These are phyloP conservation scores for Linum usitatissimum DNA, from an alignment of 345 rosid genomes.

Conservation along the genomic window DNA sequence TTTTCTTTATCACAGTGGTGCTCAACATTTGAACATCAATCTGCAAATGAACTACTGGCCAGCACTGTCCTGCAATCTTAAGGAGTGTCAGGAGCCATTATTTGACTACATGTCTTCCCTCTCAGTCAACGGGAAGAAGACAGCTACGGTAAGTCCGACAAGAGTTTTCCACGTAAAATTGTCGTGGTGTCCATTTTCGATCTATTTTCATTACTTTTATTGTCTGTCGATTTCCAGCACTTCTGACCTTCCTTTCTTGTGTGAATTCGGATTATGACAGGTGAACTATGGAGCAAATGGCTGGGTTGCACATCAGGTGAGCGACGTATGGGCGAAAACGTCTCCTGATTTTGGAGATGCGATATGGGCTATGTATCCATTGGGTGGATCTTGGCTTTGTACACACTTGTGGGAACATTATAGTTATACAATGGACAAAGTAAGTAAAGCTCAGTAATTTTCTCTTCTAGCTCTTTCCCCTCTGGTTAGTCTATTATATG, in stretches of 20 bases:
- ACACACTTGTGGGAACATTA: slow-evolving; percentile 97
- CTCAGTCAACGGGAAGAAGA: slow-evolving; percentile 67
- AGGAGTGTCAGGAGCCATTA: slow-evolving; percentile 82
- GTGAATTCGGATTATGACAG: slow-evolving; percentile 20
- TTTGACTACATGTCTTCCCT: slow-evolving; percentile 63
- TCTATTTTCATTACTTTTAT: no score
- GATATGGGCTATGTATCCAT: slow-evolving; percentile 87
- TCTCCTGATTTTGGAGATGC: slow-evolving; percentile 67
- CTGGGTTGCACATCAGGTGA: slow-evolving; percentile 42
- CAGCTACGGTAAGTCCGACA: slow-evolving; percentile 44
- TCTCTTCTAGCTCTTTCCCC: not conserved
- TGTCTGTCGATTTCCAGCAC: no score
- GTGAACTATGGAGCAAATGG: slow-evolving; percentile 59
- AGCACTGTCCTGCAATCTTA: slow-evolving; percentile 73
- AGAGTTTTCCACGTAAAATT: no score
- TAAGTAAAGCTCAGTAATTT: slow-evolving; percentile 17
- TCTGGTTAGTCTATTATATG: not conserved
- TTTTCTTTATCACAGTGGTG: slow-evolving; percentile 37
- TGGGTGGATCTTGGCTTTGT: slow-evolving; percentile 99
- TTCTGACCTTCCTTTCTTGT: no score
- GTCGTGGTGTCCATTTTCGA: no score
- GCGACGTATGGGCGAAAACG: slow-evolving; percentile 92
- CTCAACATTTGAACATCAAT: slow-evolving; percentile 91
- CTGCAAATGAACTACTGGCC: slow-evolving; percentile 98
- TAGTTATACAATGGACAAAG: slow-evolving; percentile 68